Conservation (phyloP, 176 grass and related monocot genomes). For the Tuctoria greenei region DNA sequence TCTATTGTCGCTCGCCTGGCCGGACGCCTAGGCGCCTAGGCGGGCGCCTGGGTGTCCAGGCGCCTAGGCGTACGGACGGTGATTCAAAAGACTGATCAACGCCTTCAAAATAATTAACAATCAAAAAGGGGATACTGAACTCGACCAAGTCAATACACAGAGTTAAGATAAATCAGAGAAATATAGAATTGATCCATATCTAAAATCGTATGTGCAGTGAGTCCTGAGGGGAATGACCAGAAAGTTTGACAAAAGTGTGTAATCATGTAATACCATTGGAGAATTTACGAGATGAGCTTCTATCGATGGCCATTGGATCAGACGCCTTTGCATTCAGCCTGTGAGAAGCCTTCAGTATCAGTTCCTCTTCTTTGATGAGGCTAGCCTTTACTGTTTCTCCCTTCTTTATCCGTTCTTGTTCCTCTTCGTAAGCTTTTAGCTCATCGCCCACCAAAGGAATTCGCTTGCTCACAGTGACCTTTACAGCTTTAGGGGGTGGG, state of each 20-base stretch:
- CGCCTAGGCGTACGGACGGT: too few relatives aligned
- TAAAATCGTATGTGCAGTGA: not conserved
- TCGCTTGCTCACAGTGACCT: constrained; percentile 86
- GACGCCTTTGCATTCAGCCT: constrained; percentile 60
- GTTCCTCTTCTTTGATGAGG: constrained; percentile 74
- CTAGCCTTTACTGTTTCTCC: constrained; percentile 72
- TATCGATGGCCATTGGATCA: constrained; percentile 70
- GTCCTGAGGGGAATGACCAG: not conserved
- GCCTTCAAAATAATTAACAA: too few relatives aligned
- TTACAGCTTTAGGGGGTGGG: constrained; percentile 94
- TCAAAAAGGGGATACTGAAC: not conserved
- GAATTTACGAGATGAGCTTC: constrained; percentile 56
- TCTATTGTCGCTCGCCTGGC: too few relatives aligned
- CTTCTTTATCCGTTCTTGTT: constrained; percentile 80
- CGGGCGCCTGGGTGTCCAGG: too few relatives aligned
- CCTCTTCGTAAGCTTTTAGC: constrained; percentile 89
- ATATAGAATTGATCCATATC: constrained; percentile 3
- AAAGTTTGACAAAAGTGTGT: constrained; percentile 17
- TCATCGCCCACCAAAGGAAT: constrained; percentile 90
- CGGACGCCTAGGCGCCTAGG: too few relatives aligned
- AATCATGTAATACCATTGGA: constrained; percentile 52
- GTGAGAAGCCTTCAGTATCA: constrained; percentile 63
- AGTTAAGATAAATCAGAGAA: not conserved
- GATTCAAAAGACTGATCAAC: too few relatives aligned
- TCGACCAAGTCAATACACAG: constrained; percentile 5